Conservation (phyloP, 352 stramenopile species). For the Globisporangium solare region DNA sequence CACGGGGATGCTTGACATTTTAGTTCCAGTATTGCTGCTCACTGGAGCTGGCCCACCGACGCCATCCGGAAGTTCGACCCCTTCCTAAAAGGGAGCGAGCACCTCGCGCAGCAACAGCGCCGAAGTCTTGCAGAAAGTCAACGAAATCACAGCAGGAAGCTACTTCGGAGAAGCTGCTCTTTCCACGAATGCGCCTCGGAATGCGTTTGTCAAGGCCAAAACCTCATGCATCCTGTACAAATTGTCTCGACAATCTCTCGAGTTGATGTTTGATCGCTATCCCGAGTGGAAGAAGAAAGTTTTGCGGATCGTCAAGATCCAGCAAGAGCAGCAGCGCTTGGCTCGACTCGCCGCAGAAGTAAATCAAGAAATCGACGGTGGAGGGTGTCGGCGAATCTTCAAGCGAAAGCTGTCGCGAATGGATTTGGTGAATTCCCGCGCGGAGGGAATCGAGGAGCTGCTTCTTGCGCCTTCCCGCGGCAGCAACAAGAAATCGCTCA, state of each 20-base stretch:
- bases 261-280: conserved; percentile 57
- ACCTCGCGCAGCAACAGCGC: neutral
- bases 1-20: conserved; percentile 51
- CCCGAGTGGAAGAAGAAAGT: conserved; percentile 65
- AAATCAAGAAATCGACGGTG: conserved; percentile 20
- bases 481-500: conserved; percentile 12
- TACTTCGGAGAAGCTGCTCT: conserved; percentile 59
- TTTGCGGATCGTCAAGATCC: conserved; percentile 54
- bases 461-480: conserved; percentile 30
- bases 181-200: conserved; percentile 52
- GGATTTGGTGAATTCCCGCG: conserved; percentile 39
- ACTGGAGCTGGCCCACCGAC: neutral
- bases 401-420: conserved; percentile 30
- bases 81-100: neutral
- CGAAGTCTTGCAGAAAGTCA: conserved; percentile 38
- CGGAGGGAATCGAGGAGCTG: conserved; percentile 47
- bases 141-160: conserved; percentile 48
- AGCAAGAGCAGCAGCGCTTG: conserved; percentile 55
- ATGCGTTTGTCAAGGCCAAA: conserved; percentile 51
- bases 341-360: conserved; percentile 36
- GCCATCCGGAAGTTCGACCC: neutral
- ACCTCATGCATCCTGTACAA: conserved; percentile 62
- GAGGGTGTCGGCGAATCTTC: conserved; percentile 16
- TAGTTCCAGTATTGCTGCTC: conserved; percentile 22
- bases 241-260: conserved; percentile 45